These are phyloP conservation scores for Sextonia rubra DNA, from an alignment of 164 flowering plant species.

Conservation along the genomic window DNA sequence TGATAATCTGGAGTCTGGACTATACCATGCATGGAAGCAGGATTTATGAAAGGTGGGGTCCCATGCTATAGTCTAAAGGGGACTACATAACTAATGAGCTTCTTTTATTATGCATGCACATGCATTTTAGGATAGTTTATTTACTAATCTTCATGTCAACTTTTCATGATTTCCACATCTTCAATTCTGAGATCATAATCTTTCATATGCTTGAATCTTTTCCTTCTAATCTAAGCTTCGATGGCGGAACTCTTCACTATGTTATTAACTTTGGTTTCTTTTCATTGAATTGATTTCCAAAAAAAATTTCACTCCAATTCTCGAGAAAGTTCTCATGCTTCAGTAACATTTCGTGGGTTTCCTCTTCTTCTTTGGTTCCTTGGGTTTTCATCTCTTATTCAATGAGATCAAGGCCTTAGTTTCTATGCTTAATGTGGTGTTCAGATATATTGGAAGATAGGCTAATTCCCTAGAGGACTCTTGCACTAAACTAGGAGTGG, in stretches of 20 bases:
- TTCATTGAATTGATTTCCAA: neutral
- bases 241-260: neutral
- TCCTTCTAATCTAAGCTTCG: neutral
- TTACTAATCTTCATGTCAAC: neutral
- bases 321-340: neutral
- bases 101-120: no score
- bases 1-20: no score
- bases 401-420: no score
- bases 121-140: no score
- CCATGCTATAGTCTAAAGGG: no score
- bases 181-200: neutral
- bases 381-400: neutral
- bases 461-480: no score
- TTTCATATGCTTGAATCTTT: neutral
- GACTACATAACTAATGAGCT: no score
- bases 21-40: no score
- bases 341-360: neutral
- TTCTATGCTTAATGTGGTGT: no score
- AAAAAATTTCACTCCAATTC: neutral
- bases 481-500: no score
- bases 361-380: neutral
- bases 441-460: no score
- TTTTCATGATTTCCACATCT: neutral
- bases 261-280: neutral
- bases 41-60: no score